Evolutionary conservation across 1,284 basidiomycete genomes (phyloP).

Genomic region (Ustilago loliicola): DNA sequence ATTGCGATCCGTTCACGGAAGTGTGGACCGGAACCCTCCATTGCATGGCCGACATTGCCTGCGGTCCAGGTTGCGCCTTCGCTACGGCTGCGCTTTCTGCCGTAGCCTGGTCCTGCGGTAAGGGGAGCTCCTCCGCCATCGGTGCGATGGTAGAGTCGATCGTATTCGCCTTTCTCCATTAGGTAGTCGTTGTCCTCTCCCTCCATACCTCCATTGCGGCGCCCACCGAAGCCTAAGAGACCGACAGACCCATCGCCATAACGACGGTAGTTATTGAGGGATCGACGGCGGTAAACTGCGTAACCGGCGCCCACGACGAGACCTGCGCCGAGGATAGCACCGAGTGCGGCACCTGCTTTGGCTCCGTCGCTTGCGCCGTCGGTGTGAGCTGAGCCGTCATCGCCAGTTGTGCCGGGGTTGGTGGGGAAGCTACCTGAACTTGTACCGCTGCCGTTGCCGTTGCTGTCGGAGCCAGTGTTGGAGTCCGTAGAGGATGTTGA

Average conservation of each 20-base stretch:
- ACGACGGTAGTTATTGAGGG: constrained; percentile 47
- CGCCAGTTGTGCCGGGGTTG: not conserved
- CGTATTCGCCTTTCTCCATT: constrained; percentile 54
- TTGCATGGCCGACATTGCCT: constrained; percentile 60
- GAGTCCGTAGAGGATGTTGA: not conserved
- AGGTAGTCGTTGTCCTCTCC: constrained; percentile 48
- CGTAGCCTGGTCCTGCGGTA: constrained; percentile 17
- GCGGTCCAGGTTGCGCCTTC: constrained; percentile 44
- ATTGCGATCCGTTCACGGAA: constrained; percentile 59
- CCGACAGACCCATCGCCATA: constrained; percentile 50
- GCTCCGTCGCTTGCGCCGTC: constrained; percentile 29
- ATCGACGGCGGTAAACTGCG: constrained; percentile 45
- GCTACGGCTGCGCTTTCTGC: constrained; percentile 29
- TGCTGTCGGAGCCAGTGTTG: not conserved
- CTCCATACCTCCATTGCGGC: constrained; percentile 9
- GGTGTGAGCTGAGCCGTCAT: constrained; percentile 11
- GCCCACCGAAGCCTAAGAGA: constrained; percentile 36
- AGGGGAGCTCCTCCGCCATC: constrained; percentile 18
- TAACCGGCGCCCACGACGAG: constrained; percentile 61
- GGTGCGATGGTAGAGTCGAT: constrained; percentile 37
- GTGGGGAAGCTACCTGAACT: constrained; percentile 30
- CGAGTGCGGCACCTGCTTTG: constrained; percentile 61
- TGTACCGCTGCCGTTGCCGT: constrained; percentile 9
- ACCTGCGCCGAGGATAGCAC: constrained; percentile 57
- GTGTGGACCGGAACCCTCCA: constrained; percentile 63